A percentile compares a stretch with the other conserved stretches of the same genome.
Conservation (phyloP, 805 yeast species). For the Metschnikowia anglica region DNA sequence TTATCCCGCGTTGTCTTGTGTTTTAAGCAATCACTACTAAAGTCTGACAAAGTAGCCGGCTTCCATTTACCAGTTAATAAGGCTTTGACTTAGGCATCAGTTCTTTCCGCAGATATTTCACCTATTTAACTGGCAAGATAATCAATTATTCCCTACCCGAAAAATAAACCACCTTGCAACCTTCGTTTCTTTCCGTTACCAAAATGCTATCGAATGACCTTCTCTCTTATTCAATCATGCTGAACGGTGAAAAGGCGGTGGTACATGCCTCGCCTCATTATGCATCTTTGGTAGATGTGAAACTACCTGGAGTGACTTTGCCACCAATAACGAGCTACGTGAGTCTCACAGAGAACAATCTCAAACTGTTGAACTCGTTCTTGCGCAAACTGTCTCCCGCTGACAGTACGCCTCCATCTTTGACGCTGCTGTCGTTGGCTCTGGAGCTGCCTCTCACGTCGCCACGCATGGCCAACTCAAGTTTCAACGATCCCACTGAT, state of each 20-base stretch:
- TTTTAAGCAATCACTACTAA: no score
- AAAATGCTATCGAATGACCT: conserved; percentile 28
- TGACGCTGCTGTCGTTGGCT: conserved; percentile 22
- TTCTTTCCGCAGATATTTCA: no score
- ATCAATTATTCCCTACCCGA: no score
- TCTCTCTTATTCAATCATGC: conserved; percentile 42
- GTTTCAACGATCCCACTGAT: neutral
- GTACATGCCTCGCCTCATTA: conserved; percentile 19
- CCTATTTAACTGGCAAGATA: no score
- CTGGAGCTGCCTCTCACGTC: conserved; percentile 23
- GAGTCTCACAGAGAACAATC: conserved; percentile 22
- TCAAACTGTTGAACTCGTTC: conserved; percentile 20
- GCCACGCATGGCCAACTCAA: conserved; percentile 14
- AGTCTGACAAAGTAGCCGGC: neutral
- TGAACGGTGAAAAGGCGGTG: conserved; percentile 24
- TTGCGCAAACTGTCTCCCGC: conserved; percentile 8
- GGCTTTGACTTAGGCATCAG: no score
- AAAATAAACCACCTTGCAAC: neutral
- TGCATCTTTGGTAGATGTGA: conserved; percentile 13
- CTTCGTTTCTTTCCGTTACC: neutral
- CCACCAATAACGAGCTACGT: conserved; percentile 19
- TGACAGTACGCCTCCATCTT: conserved; percentile 18
- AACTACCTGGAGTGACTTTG: conserved; percentile 11
- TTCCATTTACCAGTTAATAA: no score
- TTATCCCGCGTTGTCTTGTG: no score